phyloP scores from a whole-genome alignment of 2,329 filamentous ascomycete species.

The Didymella sp. region DNA sequence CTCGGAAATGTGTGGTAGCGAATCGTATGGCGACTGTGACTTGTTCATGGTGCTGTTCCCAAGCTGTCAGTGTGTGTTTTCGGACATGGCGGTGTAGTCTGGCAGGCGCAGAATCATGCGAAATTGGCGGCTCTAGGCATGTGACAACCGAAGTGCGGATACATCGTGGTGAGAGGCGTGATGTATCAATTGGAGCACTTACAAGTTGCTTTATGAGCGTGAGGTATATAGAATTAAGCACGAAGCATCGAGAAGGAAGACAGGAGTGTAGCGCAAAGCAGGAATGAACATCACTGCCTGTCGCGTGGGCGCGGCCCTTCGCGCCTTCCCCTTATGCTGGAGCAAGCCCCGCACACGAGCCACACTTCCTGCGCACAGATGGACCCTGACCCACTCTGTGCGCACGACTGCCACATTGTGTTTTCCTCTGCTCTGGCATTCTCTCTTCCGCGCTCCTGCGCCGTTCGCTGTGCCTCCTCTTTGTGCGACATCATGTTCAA shows the following conservation, averaged over 20 bases:
- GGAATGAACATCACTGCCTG: slow-evolving; percentile 15
- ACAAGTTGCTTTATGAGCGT: not conserved
- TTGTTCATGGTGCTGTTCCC: slow-evolving; percentile 32
- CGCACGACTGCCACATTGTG: not conserved
- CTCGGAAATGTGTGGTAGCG: slow-evolving; percentile 69
- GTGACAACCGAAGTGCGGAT: slow-evolving; percentile 6
- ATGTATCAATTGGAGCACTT: slow-evolving; percentile 11
- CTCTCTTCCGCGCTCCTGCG: not conserved
- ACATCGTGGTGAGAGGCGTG: not conserved
- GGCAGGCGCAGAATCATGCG: slow-evolving; percentile 13
- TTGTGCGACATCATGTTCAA: slow-evolving; percentile 1
- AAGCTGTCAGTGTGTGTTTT: slow-evolving; percentile 8
- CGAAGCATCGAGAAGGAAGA: slow-evolving; percentile 2
- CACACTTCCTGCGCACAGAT: slow-evolving; percentile 8
- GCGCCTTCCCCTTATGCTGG: slow-evolving; percentile 13
- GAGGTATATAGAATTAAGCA: not conserved
- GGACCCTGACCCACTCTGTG: slow-evolving; percentile 1
- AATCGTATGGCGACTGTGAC: slow-evolving; percentile 40
- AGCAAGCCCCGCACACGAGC: slow-evolving; percentile 11
- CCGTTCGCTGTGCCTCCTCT: not conserved
- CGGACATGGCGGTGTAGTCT: slow-evolving; percentile 14
- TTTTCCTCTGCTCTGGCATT: not conserved
- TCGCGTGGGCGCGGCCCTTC: slow-evolving; percentile 16
- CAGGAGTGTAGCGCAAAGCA: slow-evolving; percentile 6
- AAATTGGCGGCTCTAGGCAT: slow-evolving; percentile 8